Percentiles rank a stretch among this genome's conserved stretches.
Evolutionary conservation across 2,329 filamentous ascomycete genomes (phyloP).

Genomic region (Fusarium sp.): DNA sequence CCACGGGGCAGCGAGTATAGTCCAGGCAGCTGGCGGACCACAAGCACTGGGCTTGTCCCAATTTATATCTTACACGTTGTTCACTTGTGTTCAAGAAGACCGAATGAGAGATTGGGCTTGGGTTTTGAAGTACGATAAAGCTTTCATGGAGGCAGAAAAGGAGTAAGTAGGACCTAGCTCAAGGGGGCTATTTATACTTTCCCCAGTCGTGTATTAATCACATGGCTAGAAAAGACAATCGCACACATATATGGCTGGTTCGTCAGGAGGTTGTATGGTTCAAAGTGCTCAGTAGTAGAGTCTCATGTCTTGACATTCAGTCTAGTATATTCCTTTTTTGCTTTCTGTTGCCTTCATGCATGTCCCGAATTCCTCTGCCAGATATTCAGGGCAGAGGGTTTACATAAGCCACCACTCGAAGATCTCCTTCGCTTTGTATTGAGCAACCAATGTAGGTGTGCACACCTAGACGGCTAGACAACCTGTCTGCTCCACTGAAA

Average conservation of each 20-base stretch:
- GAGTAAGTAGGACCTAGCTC: neutral
- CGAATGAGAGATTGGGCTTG: neutral
- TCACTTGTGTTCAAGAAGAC: neutral
- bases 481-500: neutral
- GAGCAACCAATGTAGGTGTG: conserved; percentile 17
- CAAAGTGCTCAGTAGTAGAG: no score
- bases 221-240: no score
- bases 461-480: neutral
- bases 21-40: neutral
- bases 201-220: no score
- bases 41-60: neutral
- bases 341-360: no score
- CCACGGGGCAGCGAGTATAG: neutral
- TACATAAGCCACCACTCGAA: conserved; percentile 6
- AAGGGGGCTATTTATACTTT: no score
- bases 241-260: no score
- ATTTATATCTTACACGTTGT: neutral
- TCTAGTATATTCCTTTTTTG: no score
- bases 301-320: no score
- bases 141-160: neutral
- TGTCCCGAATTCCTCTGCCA: no score
- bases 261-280: no score
- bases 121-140: neutral
- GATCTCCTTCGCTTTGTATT: neutral
- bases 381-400: neutral